Base-by-base conservation (phyloP, 2,329 filamentous ascomycete genomes). In the Cytospora leucostoma region DNA sequence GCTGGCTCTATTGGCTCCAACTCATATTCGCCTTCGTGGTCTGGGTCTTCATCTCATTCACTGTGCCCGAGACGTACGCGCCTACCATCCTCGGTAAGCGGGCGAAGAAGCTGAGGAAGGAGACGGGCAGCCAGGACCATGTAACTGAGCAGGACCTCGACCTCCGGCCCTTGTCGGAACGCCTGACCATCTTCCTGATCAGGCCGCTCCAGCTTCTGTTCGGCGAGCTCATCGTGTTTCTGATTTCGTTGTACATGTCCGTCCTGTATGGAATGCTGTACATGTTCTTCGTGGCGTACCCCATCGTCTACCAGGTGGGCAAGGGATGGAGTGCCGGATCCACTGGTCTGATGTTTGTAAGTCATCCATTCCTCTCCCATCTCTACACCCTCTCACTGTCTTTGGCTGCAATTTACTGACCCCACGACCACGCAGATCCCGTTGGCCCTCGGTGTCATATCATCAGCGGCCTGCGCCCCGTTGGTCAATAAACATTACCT, bases 1-100 rank as follows among this genome's bases (percentile, higher is more conserved):
- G 91, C 68, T 95, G 91, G 90, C 80, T 95, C 0, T 95, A 95
- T 78, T 94, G 90, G 89, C 85, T 96, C 69, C 91, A 94, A 71
- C 79, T 95, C 12, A 96, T 96, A 71, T 73, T 95, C 13, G 80
- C 89, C 33, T 87, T 81, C 15, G 72, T 88, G 56, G 84, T 89
- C 69, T 95, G 89, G 86, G 65, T 89, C 19, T 73, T 94, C 65
- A 93, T 95, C 74, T 89, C 88, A 35, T 93, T 96, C 76, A 95
- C 91, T n/a, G 88, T 96, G 0, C 91, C 92, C 1, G 93, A 96
- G 75, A 97, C 93, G 0, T 96, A 95, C 73, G 88, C 92, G 0
- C 92, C 93, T 0, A 90, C 86, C 0, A 87, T 97, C 57, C 84
- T 97, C 17, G 83, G 85, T 59, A 78, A 77, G 35, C 84, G 92